Conservation (phyloP, 2,329 filamentous ascomycete species). For the Sclerotinia glacialis region DNA sequence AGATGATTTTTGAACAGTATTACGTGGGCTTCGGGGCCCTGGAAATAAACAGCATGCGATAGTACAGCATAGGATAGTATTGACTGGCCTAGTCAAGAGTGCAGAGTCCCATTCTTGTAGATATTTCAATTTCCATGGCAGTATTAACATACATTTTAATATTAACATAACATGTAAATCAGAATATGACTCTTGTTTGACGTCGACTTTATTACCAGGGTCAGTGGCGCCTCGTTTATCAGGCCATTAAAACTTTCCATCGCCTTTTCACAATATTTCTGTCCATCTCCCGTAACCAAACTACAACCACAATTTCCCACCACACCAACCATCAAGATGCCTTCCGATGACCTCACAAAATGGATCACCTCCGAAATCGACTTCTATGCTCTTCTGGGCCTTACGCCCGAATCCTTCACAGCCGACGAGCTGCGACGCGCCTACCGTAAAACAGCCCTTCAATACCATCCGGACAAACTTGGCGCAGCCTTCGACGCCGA, state of each 20-base stretch:
- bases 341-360: constrained; percentile 38
- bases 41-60: neutral
- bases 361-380: constrained; percentile 39
- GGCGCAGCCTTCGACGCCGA: constrained; percentile 70
- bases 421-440: constrained; percentile 47
- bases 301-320: neutral
- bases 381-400: constrained; percentile 39
- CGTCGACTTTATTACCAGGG: no score
- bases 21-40: neutral
- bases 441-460: constrained; percentile 81
- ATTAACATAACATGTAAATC: no score
- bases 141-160: no score
- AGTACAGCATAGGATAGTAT: no score
- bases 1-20: neutral
- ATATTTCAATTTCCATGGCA: neutral
- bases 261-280: neutral
- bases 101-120: neutral
- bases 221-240: no score
- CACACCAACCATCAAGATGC: constrained; percentile 30
- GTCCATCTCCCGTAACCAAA: neutral
- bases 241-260: no score
- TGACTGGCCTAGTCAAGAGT: neutral
- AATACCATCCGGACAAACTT: constrained; percentile 92
- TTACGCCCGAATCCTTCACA: constrained; percentile 33
- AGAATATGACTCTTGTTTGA: neutral